These are phyloP conservation scores for Triticum urartu DNA, from an alignment of 176 grass and related monocot genomes.

Conservation along the genomic window DNA sequence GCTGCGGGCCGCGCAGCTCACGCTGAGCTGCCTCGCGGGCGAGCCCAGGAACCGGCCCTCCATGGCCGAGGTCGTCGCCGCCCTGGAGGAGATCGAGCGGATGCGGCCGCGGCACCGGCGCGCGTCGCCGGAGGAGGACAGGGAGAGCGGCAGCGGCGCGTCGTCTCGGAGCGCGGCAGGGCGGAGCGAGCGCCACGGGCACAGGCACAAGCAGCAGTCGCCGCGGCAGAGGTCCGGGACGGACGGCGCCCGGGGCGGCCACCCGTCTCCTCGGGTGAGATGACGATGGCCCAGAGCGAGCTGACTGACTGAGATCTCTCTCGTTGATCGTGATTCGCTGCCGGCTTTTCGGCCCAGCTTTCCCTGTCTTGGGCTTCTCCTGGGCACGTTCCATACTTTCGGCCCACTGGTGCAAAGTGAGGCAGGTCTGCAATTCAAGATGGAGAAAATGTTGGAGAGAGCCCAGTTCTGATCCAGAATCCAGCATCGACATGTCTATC, in stretches of 20 bases:
- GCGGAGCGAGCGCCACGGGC: background rate
- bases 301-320: background rate
- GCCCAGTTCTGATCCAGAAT: too few relatives aligned
- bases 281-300: background rate
- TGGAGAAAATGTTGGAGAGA: too few relatives aligned
- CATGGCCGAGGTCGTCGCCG: slow-evolving; percentile 37
- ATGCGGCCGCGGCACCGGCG: slow-evolving; percentile 24
- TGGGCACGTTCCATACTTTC: background rate
- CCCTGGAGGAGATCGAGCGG: slow-evolving; percentile 44
- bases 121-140: background rate
- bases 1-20: slow-evolving; percentile 43
- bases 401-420: too few relatives aligned
- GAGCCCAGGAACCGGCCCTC: slow-evolving; percentile 49
- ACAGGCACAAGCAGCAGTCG: background rate
- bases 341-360: background rate
- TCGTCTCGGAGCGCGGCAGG: background rate
- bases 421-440: too few relatives aligned
- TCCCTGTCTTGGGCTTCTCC: background rate
- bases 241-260: background rate
- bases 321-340: background rate
- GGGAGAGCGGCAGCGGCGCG: background rate
- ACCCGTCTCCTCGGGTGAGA: background rate
- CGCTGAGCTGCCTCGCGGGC: slow-evolving; percentile 42
- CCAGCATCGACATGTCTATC: too few relatives aligned
- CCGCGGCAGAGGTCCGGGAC: background rate